Conservation (phyloP, 768 basidiomycete genomes). For the Trametes meyenii region DNA sequence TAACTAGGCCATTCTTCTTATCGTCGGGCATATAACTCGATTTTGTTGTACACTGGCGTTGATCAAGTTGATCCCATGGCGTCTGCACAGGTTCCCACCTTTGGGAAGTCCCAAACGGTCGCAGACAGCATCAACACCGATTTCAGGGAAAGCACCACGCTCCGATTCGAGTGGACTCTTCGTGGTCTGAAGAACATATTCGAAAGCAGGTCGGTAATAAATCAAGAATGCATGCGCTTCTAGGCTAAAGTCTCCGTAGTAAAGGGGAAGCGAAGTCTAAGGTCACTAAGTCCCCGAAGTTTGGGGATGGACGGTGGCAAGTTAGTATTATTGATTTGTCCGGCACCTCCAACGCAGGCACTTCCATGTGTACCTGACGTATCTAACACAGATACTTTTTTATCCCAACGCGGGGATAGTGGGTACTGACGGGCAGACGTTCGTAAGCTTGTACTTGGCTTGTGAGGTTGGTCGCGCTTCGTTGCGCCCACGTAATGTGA, state of each 20-base stretch:
- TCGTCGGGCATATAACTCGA: too few species aligned
- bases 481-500: not conserved
- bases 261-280: constrained; percentile 81
- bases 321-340: constrained; percentile 37
- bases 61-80: not conserved
- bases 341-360: too few species aligned
- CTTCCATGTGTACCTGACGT: not conserved
- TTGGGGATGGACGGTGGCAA: constrained; percentile 80
- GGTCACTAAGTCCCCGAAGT: constrained; percentile 72
- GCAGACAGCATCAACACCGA: not conserved
- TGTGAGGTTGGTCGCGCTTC: constrained; percentile 62
- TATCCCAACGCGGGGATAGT: constrained; percentile 79
- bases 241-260: constrained; percentile 31
- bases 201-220: constrained; percentile 57
- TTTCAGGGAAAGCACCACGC: constrained; percentile 51
- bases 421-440: constrained; percentile 55
- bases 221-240: not conserved
- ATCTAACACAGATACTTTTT: constrained; percentile 63
- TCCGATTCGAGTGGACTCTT: constrained; percentile 80
- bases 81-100: not conserved
- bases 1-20: too few species aligned
- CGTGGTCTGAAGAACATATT: constrained; percentile 71
- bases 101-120: not conserved
- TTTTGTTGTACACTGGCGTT: too few species aligned
- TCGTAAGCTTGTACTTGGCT: constrained; percentile 77